These are phyloP conservation scores for Suillus lakei DNA, from an alignment of 768 basidiomycete species.

Conservation along the genomic window DNA sequence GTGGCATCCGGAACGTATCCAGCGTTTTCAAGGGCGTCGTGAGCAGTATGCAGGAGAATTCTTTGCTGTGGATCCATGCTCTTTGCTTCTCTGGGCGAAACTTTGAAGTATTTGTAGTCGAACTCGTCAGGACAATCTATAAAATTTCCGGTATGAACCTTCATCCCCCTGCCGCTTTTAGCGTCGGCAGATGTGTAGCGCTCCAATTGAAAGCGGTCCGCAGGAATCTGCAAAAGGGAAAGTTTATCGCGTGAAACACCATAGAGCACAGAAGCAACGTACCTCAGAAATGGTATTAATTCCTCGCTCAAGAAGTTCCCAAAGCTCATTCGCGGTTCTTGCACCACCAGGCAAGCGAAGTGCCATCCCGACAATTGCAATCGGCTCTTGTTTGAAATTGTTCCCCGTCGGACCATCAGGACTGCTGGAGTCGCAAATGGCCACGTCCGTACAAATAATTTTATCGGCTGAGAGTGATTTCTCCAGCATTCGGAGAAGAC, in stretches of 20 bases:
- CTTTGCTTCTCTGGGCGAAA: constrained; percentile 74
- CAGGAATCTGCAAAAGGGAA: constrained; percentile 55
- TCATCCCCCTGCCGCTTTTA: constrained; percentile 47
- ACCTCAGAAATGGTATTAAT: constrained; percentile 63
- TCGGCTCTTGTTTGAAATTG: constrained; percentile 46
- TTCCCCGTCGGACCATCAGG: background rate
- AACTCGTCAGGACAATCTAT: constrained; percentile 60
- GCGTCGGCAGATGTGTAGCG: constrained; percentile 36
- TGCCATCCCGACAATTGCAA: constrained; percentile 78
- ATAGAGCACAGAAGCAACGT: constrained; percentile 13
- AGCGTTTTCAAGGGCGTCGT: constrained; percentile 71
- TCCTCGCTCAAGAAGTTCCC: constrained; percentile 63
- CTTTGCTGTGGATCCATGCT: constrained; percentile 82
- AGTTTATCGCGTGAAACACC: constrained; percentile 7
- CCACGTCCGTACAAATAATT: constrained; percentile 22
- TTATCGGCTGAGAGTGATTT: constrained; percentile 31
- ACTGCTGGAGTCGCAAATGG: constrained; percentile 7
- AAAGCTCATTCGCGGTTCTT: constrained; percentile 48
- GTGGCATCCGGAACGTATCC: constrained; percentile 71
- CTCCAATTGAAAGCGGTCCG: constrained; percentile 54
- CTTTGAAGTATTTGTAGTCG: constrained; percentile 73
- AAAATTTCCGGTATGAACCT: constrained; percentile 67
- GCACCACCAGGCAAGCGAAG: constrained; percentile 62
- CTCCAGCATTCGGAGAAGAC: constrained; percentile 44
- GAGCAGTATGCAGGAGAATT: constrained; percentile 65